Evolutionary conservation across 2,329 filamentous ascomycete species (phyloP).

Genomic region (Dothideomycetes sp.): DNA sequence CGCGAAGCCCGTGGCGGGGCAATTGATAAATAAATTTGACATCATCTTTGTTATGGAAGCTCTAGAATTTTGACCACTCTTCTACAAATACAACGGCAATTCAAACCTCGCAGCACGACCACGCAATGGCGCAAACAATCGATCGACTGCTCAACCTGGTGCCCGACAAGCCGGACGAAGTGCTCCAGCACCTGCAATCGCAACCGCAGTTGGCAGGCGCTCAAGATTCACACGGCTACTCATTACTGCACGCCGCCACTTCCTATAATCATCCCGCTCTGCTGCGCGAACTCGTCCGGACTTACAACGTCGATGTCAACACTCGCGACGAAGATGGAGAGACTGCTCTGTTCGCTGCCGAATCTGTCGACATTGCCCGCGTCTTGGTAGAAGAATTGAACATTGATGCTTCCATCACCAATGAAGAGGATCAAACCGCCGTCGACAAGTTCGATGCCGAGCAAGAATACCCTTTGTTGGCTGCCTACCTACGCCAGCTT

Average conservation of each 20-base stretch:
- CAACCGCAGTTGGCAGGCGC: constrained; percentile 66
- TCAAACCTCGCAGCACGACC: not conserved
- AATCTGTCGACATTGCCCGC: constrained; percentile 68
- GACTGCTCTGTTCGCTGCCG: constrained; percentile 88
- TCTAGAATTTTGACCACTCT: not conserved
- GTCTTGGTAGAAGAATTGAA: constrained; percentile 75
- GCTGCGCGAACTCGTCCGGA: constrained; percentile 62
- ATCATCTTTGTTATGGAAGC: not conserved
- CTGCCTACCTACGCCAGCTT: constrained; percentile 53
- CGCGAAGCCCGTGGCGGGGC: no score
- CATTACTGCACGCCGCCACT: constrained; percentile 81
- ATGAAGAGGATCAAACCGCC: constrained; percentile 70
- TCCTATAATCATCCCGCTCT: constrained; percentile 85
- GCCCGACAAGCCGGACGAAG: constrained; percentile 66
- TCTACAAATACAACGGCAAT: not conserved
- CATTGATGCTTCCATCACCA: constrained; percentile 55
- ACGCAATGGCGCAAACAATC: constrained; percentile 30
- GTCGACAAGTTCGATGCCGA: constrained; percentile 71
- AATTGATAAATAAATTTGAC: no score
- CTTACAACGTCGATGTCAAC: constrained; percentile 71
- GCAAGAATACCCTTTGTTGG: constrained; percentile 67
- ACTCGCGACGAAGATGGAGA: constrained; percentile 84
- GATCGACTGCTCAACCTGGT: constrained; percentile 49
- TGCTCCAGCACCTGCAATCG: constrained; percentile 65
- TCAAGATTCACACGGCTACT: constrained; percentile 90